Percentiles rank a stretch among this genome's conserved stretches.
Evolutionary conservation across 768 basidiomycete genomes (phyloP).

Genomic region (Termitomyces sp.): DNA sequence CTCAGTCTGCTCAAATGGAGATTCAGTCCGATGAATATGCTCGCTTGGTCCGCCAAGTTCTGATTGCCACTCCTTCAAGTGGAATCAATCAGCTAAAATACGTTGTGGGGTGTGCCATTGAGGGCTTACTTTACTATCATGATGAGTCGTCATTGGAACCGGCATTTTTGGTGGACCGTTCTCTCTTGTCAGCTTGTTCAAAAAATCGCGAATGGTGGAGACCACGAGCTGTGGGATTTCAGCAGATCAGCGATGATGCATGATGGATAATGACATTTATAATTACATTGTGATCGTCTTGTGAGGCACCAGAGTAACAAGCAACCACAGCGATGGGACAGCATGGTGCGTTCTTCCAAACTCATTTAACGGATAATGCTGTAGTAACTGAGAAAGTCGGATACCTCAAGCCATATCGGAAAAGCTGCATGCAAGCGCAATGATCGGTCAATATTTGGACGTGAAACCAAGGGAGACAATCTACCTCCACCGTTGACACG

Average conservation of each 20-base stretch:
- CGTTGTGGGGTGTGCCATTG: neutral
- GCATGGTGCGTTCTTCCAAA: slow-evolving; percentile 65
- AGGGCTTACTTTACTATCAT: slow-evolving; percentile 24
- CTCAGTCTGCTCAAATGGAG: slow-evolving; percentile 35
- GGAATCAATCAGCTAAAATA: neutral
- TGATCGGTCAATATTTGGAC: neutral
- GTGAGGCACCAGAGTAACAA: slow-evolving; percentile 77
- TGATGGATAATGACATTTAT: neutral
- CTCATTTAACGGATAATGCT: slow-evolving; percentile 2
- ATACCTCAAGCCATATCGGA: slow-evolving; percentile 80
- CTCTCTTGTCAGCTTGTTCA: slow-evolving; percentile 51
- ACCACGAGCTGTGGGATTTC: slow-evolving; percentile 47
- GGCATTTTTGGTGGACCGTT: slow-evolving; percentile 30
- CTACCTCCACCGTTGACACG: slow-evolving; percentile 74
- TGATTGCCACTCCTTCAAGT: slow-evolving; percentile 28
- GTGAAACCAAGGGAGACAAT: slow-evolving; percentile 19
- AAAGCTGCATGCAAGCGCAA: slow-evolving; percentile 44
- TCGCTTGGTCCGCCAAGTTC: slow-evolving; percentile 22
- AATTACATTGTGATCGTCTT: slow-evolving; percentile 72
- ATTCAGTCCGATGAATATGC: slow-evolving; percentile 28
- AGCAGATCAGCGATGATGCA: neutral
- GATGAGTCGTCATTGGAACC: slow-evolving; percentile 18
- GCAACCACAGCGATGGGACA: slow-evolving; percentile 77
- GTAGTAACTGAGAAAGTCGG: slow-evolving; percentile 3
- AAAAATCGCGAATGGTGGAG: slow-evolving; percentile 62